Base-by-base conservation (phyloP, 495 filamentous ascomycete species). In the Glarea lozoyensis region DNA sequence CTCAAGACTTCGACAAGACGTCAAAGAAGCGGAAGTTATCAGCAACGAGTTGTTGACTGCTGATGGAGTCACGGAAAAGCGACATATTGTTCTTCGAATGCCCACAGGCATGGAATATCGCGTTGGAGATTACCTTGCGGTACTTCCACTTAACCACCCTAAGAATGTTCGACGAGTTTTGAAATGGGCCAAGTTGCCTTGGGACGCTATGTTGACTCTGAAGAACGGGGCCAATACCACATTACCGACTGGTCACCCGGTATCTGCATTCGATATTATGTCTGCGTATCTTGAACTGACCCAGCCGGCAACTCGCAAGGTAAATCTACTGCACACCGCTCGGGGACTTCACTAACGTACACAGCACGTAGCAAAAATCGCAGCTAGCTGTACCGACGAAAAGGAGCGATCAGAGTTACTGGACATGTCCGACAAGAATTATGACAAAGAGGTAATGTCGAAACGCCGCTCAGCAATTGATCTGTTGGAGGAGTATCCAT, bases 121-220 rank as follows among this genome's bases (percentile, higher is more conserved):
- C 29, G 72, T 78, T 13, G 84, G 85, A 30, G 85, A 90, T 50
- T 88, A 90, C 53, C 71, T 90, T 1, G 79, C 82, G 1, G 68
- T 88, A 9, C 61, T 86, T 1, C 84, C 85, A 0, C 63, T 84
- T 12, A 88, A 88, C 53, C 75, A 78, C 4, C 64, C 63, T 42
- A 62, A 69, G 22, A 76, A 61, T 11, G 69, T 87, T 23, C 60
- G 65, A 18, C 65, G 78, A n/a, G 68, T 64, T 6, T 63, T 78
- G 45, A 60, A 60, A 19, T 65, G 67, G 31, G 78, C 73, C 47
- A 57, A 70, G 2, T 65, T 88, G 0, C 66, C 79, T 0, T 79
- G 74, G 72, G 82, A 86, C 54, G 67, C 76, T 0, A 58, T 63
- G 13, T 53, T 78, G 5, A 64, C 56, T 13, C 62, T 76, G 46